phyloP scores from a whole-genome alignment of 2,329 filamentous ascomycete species.

The Fusarium sp. region DNA sequence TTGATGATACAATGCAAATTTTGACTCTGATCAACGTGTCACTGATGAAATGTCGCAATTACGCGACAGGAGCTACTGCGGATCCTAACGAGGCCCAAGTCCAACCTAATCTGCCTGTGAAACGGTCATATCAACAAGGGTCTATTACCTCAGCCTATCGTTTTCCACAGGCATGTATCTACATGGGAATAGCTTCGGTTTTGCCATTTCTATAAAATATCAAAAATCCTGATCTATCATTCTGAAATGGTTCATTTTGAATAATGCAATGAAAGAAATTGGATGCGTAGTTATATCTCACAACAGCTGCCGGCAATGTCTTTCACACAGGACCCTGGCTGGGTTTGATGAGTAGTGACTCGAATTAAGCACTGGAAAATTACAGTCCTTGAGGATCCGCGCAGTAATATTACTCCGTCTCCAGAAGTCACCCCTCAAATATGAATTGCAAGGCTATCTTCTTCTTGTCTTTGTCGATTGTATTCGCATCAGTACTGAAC shows the following conservation, averaged over 20 bases:
- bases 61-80: conserved; percentile 1
- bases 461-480: neutral
- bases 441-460: neutral
- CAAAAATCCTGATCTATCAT: neutral
- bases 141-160: conserved; percentile 5
- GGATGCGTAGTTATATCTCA: neutral
- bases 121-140: conserved; percentile 21
- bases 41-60: neutral
- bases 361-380: neutral
- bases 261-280: neutral
- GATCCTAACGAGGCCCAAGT: conserved; percentile 8
- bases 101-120: conserved; percentile 28
- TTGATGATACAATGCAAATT: neutral
- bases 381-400: neutral
- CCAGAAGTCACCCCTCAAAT: neutral
- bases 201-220: neutral
- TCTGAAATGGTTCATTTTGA: neutral
- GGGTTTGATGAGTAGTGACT: too few relatives aligned
- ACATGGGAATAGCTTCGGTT: conserved; percentile 14
- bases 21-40: neutral
- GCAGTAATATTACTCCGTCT: neutral
- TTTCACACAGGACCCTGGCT: neutral
- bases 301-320: neutral
- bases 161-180: neutral
- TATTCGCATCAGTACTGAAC: neutral